Evolutionary conservation across 495 filamentous ascomycete genomes (phyloP).

Genomic region (Aspergillus mulundensis): DNA sequence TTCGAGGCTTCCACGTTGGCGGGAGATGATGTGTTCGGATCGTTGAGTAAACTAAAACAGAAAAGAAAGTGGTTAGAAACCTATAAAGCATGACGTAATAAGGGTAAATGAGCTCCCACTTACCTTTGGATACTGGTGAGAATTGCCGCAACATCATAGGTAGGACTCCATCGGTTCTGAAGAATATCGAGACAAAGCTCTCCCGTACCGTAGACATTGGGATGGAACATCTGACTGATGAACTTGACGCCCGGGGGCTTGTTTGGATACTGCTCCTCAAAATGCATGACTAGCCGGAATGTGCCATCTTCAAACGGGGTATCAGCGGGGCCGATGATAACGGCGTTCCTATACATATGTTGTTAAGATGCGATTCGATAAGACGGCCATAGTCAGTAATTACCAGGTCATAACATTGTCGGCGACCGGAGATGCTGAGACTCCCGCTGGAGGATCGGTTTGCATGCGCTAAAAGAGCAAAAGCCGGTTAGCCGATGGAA

Average conservation of each 20-base stretch:
- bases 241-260: conserved; percentile 98
- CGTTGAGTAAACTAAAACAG: conserved; percentile 79
- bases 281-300: conserved; percentile 97
- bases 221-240: conserved; percentile 98
- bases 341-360: conserved; percentile 75
- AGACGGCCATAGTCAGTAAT: conserved; percentile 12
- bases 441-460: conserved; percentile 94
- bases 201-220: conserved; percentile 95
- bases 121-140: conserved; percentile 98
- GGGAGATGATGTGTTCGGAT: conserved; percentile 94
- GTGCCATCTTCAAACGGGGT: conserved; percentile 99
- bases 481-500: conserved; percentile 16
- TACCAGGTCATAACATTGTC: conserved; percentile 99
- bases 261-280: conserved; percentile 97
- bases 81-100: not conserved
- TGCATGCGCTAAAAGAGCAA: conserved; percentile 78
- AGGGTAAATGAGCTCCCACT: conserved; percentile 2
- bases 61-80: not conserved
- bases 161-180: conserved; percentile 98
- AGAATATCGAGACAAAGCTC: conserved; percentile 96
- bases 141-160: conserved; percentile 96
- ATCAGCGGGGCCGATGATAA: conserved; percentile 96
- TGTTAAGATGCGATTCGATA: not conserved
- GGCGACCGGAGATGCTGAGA: conserved; percentile 92
- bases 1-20: conserved; percentile 98